Evolutionary conservation across 257 asterid genomes (phyloP).

Genomic region (Euphrasia confusa): DNA sequence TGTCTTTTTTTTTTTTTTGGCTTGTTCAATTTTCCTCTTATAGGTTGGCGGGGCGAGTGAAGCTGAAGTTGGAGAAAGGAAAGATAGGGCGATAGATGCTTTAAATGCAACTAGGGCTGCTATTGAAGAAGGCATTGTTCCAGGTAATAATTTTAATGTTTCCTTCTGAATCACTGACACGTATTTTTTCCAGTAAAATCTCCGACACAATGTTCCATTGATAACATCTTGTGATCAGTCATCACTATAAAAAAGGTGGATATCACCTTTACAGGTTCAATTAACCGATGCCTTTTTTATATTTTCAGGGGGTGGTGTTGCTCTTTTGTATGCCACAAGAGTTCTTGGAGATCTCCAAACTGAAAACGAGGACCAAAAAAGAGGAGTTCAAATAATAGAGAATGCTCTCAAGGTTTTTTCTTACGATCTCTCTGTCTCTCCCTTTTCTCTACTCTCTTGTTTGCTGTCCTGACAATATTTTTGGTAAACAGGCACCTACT

Average conservation of each 20-base stretch:
- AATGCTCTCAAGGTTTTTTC: conserved; percentile 74
- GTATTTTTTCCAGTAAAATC: too few species aligned
- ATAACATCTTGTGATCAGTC: neutral
- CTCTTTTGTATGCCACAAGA: conserved; percentile 73
- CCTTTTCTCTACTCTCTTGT: neutral
- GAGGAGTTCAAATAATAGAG: conserved; percentile 74
- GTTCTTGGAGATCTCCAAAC: conserved; percentile 56
- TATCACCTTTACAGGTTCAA: neutral
- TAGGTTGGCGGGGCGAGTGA: conserved; percentile 96
- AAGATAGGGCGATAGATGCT: conserved; percentile 96
- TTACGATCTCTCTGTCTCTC: conserved; percentile 4
- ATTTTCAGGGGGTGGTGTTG: conserved; percentile 80
- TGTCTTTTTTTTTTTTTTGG: conserved; percentile 12
- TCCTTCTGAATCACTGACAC: neutral
- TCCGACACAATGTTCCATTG: neutral
- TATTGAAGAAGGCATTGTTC: conserved; percentile 88
- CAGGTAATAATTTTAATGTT: conserved; percentile 40
- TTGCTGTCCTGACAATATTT: conserved; percentile 24
- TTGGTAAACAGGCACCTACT: conserved; percentile 59
- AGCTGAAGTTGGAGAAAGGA: conserved; percentile 84
- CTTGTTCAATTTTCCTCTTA: conserved; percentile 18
- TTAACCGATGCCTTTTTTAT: neutral
- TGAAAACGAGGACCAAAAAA: conserved; percentile 64
- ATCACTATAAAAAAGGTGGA: conserved; percentile 5
- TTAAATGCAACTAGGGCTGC: conserved; percentile 92